Percentiles rank a stretch among this genome's conserved stretches.
Evolutionary conservation across 2,329 filamentous ascomycete genomes (phyloP).

Genomic region (Biscogniauxia marginata): DNA sequence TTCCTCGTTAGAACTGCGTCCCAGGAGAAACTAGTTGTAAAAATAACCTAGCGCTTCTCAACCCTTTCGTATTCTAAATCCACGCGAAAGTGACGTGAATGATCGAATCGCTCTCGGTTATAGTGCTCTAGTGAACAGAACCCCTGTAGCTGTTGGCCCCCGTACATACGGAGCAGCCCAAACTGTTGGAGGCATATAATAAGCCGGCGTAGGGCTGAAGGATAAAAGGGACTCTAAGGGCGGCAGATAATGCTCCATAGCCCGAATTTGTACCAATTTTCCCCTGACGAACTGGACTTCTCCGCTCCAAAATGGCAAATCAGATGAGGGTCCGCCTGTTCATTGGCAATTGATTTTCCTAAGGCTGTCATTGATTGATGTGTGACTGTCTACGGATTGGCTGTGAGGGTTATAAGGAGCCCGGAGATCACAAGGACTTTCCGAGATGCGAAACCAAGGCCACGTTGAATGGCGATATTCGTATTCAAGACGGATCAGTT

Average conservation of each 20-base stretch:
- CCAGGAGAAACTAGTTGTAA: too few species aligned
- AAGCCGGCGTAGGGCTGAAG: background rate
- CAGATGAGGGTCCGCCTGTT: background rate
- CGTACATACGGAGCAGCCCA: background rate
- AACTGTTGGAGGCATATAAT: background rate
- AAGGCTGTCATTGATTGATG: background rate
- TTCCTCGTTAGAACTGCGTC: too few species aligned
- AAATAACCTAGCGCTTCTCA: too few species aligned
- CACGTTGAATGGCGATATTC: background rate
- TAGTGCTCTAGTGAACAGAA: background rate
- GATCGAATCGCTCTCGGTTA: background rate
- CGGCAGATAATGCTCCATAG: background rate
- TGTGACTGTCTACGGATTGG: background rate
- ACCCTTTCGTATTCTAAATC: too few species aligned
- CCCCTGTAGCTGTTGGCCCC: too few species aligned
- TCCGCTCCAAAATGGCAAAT: background rate
- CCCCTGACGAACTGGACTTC: background rate
- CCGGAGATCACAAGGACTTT: background rate
- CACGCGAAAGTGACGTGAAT: background rate
- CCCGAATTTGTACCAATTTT: background rate
- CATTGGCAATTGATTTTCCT: background rate
- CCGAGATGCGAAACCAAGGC: background rate
- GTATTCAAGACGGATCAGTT: background rate
- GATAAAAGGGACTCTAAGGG: background rate
- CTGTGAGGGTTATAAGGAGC: background rate